Evolutionary conservation across 768 basidiomycete genomes (phyloP).

Genomic region (Hysterangium stoloniferum): DNA sequence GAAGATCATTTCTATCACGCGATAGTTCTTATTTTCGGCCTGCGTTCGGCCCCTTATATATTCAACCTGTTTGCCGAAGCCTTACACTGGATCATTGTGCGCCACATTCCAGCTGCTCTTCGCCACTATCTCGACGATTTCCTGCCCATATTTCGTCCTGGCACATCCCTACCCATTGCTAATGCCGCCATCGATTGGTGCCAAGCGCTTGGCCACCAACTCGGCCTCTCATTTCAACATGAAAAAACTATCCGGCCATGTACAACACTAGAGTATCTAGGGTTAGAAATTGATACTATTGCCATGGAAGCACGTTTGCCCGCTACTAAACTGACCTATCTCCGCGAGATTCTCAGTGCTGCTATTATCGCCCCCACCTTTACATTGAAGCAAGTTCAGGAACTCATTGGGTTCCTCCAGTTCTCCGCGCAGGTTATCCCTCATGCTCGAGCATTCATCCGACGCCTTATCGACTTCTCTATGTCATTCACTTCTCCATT

Average conservation of each 20-base stretch:
- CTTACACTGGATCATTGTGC: conserved; percentile 33
- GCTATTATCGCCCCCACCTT: conserved; percentile 17
- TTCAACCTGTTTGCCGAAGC: conserved; percentile 34
- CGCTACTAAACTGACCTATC: conserved; percentile 22
- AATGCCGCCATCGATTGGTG: conserved; percentile 25
- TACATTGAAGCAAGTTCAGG: conserved; percentile 24
- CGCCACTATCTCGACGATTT: conserved; percentile 24
- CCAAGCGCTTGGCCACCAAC: conserved; percentile 19
- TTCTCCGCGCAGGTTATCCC: conserved; percentile 32
- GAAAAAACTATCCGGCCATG: conserved; percentile 20
- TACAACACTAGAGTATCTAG: conserved; percentile 16
- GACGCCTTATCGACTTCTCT: conserved; percentile 24
- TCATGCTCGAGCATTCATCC: conserved; percentile 21
- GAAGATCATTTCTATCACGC: conserved; percentile 21
- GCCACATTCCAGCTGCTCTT: conserved; percentile 19
- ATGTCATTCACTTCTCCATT: conserved; percentile 20
- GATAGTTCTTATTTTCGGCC: conserved; percentile 28
- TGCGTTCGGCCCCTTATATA: conserved; percentile 28
- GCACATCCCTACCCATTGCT: background rate
- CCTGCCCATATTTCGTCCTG: conserved; percentile 15
- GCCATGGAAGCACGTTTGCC: conserved; percentile 29
- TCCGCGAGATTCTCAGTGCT: conserved; percentile 16
- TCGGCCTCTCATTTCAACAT: conserved; percentile 27
- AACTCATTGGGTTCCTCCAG: conserved; percentile 27
- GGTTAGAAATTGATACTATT: conserved; percentile 15